Conservation (phyloP, 352 stramenopile genomes). For the Phytopythium montanum region DNA sequence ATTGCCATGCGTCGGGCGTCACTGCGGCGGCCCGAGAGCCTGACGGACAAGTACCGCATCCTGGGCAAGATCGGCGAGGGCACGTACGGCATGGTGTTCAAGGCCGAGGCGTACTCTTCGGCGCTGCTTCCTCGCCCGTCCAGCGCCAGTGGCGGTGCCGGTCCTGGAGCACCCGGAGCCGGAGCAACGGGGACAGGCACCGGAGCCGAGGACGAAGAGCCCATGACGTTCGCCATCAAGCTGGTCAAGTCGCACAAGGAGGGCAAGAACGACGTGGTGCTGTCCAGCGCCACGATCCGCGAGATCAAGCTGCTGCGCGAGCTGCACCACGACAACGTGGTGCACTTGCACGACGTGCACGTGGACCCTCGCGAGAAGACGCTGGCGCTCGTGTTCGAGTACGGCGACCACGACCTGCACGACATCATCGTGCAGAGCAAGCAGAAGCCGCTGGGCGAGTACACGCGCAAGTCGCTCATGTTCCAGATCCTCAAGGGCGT, state of each 20-base stretch:
- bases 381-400: constrained; percentile 87
- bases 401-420: constrained; percentile 87
- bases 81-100: constrained; percentile 90
- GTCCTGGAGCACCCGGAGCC: constrained; percentile 1
- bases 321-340: constrained; percentile 85
- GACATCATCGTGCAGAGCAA: constrained; percentile 89
- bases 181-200: not conserved
- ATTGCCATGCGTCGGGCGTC: constrained; percentile 49
- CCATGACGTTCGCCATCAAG: constrained; percentile 86
- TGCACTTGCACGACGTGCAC: constrained; percentile 84
- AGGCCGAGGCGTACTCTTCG: constrained; percentile 66
- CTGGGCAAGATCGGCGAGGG: constrained; percentile 87
- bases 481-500: constrained; percentile 91
- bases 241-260: constrained; percentile 90
- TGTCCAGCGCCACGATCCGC: constrained; percentile 85
- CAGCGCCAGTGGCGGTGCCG: constrained; percentile 2
- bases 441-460: constrained; percentile 86
- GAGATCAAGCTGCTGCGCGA: constrained; percentile 90
- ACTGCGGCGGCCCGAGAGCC: constrained; percentile 57
- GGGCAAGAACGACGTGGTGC: constrained; percentile 86
- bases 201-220: constrained; percentile 56
- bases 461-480: constrained; percentile 92
- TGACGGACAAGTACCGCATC: constrained; percentile 85
- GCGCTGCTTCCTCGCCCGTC: constrained; percentile 35
- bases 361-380: constrained; percentile 82